Base-by-base conservation (phyloP, 345 rosid species). In the Eucalyptus erythrocorys region DNA sequence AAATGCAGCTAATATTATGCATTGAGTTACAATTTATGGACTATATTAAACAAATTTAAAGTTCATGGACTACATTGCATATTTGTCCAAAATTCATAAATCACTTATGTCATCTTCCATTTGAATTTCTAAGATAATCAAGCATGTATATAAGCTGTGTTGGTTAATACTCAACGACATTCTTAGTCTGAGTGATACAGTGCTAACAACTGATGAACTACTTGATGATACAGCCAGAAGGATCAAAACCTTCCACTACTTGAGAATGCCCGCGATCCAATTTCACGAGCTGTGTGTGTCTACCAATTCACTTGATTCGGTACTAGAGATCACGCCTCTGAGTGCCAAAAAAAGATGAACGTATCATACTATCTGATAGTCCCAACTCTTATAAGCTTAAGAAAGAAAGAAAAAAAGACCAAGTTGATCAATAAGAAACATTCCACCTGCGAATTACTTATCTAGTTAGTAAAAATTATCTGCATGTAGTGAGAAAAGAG, bases 51-150 rank as follows among this genome's bases (percentile, higher is more conserved):
- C 26, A 51, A 51, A 51, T 48, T 2, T 51, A 51, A 51, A 1
- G 26, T 51, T 51, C 0, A 3, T 0, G 5, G 10, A 51, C 1
- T 0, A 51, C 26, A 7, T 21, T 21, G 1, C 1, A 21, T 10
- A 51, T 51, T 51, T 51, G 26, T 51, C 57, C 57, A 51, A 19
- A 51, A 26, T 51, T 51, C 10, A 51, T 51, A 51, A 5, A 51
- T 10, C 57, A 21, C 4, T 19, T 21, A 51, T 51, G 57, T 21
- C 57, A 51, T 19, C 57, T 21, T 51, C 26, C 57, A 51, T 51
- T 51, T 1, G 21, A n/a, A 66, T 66, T 66, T 66, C 19, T 66
- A 8, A 66, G 21, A 66, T 66, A n/a, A 66, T n/a, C 13, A 9
- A n/a, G 40, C 40, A 66, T 64, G 76, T 21, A 7, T 15, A 64